Base-by-base conservation (phyloP, 768 basidiomycete genomes). In the Kwoniella bestiolae region DNA sequence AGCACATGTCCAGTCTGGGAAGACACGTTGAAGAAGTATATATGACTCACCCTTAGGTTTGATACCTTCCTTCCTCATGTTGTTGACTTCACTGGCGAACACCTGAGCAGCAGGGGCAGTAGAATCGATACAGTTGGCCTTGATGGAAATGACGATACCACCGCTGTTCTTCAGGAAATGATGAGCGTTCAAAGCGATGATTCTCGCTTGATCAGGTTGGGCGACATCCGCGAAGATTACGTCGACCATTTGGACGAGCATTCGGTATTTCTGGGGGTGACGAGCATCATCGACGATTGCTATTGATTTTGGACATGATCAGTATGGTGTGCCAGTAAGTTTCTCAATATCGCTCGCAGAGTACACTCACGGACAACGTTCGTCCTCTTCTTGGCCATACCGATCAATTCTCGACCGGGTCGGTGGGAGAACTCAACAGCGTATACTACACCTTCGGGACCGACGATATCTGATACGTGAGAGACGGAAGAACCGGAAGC, bases 341-440 rank as follows among this genome's bases (percentile, higher is more conserved):
- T 50, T 34, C 25, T 23, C 12, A 53, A n/a, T n/a, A n/a, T n/a
- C n/a, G 14, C 4, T 41, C 12, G 0, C 62, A 2, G 23, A 18
- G n/a, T 12, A 28, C 0, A 68, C 55, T 64, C 57, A 95, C 93
- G 96, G 77, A 98, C 95, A 70, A 98, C 93, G 82, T 98, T 99
- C 70, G 96, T 98, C 65, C 96, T 87, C 84, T 96, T 97, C 84
- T 98, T 97, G 34, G 96, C 95, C 96, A 98, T 99, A 83, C 91
- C 91, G 73, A 99, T 96, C 67, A 98, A 83, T 83, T 99, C 96
- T 82, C 96, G 91, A 35, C 96, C 96, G 60, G 94, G 95, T 75
- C 96, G 88, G 72, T 89, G 86, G 2, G 96, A 98, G 84, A 99
- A 98, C 82, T 99, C 96, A 32, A 99, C 96, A 21, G 96, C 96